These are phyloP conservation scores for Trichoderma arundinaceum DNA, from an alignment of 2,329 filamentous ascomycete species.

Conservation along the genomic window DNA sequence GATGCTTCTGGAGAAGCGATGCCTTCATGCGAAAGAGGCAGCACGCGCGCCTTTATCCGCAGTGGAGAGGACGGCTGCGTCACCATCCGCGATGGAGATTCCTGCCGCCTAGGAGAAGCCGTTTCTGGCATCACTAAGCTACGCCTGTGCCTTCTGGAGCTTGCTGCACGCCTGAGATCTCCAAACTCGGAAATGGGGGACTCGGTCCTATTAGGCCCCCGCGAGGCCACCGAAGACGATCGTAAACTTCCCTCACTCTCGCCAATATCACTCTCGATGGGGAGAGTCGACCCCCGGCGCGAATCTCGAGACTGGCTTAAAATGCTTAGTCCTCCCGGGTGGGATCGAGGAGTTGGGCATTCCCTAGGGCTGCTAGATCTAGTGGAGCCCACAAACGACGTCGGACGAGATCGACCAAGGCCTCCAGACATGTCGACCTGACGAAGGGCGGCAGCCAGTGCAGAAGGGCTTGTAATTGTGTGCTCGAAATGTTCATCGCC, in stretches of 20 bases:
- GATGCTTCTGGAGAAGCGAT: conserved; percentile 87
- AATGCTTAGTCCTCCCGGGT: conserved; percentile 64
- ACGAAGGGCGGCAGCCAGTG: conserved; percentile 60
- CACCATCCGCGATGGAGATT: conserved; percentile 77
- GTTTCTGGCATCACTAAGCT: conserved; percentile 83
- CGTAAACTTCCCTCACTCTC: conserved; percentile 89
- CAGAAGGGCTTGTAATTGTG: conserved; percentile 52
- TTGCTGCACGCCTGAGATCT: conserved; percentile 74
- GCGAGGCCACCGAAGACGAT: conserved; percentile 76
- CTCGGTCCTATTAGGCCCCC: conserved; percentile 73
- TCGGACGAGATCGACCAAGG: conserved; percentile 54
- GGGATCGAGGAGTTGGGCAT: conserved; percentile 87
- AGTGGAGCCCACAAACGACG: conserved; percentile 68
- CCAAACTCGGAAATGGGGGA: conserved; percentile 90
- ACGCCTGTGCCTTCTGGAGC: conserved; percentile 81
- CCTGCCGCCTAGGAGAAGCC: conserved; percentile 80
- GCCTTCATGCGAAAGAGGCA: conserved; percentile 65
- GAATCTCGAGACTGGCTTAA: conserved; percentile 65
- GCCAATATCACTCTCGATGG: conserved; percentile 81
- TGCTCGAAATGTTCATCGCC: conserved; percentile 57
- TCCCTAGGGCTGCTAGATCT: conserved; percentile 89
- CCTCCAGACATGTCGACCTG: conserved; percentile 45
- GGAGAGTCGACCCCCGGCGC: conserved; percentile 73
- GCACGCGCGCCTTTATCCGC: conserved; percentile 79
- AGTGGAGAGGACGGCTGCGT: conserved; percentile 85